Percentiles rank a stretch among this genome's conserved stretches.
Evolutionary conservation across 495 filamentous ascomycete genomes (phyloP).

Genomic region (Cairneyella variabilis): DNA sequence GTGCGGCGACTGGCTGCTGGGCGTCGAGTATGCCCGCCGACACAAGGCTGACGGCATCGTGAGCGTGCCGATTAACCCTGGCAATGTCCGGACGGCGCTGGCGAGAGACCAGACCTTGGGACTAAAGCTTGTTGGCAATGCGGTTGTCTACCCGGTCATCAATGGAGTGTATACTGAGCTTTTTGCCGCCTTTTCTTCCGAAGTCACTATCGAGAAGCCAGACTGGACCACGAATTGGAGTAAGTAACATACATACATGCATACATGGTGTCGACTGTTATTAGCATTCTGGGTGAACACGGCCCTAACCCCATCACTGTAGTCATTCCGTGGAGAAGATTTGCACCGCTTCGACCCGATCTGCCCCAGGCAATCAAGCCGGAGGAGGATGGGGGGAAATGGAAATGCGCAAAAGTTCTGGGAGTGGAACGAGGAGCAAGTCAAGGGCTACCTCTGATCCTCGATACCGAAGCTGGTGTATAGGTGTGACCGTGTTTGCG

Average conservation of each 20-base stretch:
- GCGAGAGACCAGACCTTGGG: constrained; percentile 24
- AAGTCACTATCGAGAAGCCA: constrained; percentile 21
- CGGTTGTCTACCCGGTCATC: constrained; percentile 27
- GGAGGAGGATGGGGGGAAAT: constrained; percentile 36
- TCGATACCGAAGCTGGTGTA: too few species aligned
- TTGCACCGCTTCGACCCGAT: constrained; percentile 30
- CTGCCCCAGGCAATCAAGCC: constrained; percentile 27
- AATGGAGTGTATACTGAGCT: constrained; percentile 41
- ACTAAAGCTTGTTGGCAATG: background rate
- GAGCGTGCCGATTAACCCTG: constrained; percentile 34
- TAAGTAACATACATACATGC: too few species aligned
- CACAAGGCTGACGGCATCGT: constrained; percentile 28
- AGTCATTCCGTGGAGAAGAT: constrained; percentile 35
- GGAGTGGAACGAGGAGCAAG: constrained; percentile 39
- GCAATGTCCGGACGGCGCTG: constrained; percentile 37
- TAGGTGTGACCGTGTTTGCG: too few species aligned
- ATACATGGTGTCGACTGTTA: too few species aligned
- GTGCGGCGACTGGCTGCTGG: constrained; percentile 29
- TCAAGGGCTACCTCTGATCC: constrained; percentile 19
- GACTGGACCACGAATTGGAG: too few species aligned
- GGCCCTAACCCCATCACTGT: too few species aligned
- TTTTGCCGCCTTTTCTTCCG: constrained; percentile 33
- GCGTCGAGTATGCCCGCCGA: constrained; percentile 30
- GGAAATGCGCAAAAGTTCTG: constrained; percentile 34
- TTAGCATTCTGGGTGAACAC: too few species aligned